Base-by-base conservation (phyloP, 371 early-diverging fungal species). In the Mortierella sp. region DNA sequence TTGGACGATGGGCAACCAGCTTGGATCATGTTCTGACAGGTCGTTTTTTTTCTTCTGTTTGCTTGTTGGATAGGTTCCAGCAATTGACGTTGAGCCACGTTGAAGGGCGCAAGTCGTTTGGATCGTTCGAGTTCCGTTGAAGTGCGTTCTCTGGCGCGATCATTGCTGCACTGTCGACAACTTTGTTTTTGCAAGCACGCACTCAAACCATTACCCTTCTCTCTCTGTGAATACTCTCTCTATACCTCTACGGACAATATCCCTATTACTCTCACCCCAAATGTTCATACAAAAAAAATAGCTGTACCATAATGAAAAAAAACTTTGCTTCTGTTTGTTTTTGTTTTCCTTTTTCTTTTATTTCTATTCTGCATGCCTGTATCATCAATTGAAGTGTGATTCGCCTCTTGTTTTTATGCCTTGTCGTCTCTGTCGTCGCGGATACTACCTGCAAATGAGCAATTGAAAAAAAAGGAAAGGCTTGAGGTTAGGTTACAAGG, bases 41-140 rank as follows among this genome's bases (percentile, higher is more conserved):
- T 43, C n/a, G n/a, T 26, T 69, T 21, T 28, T 3, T 55, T 48
- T 19, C 48, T 40, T 40, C 4, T 40, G 43, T 6, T 31, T 50
- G 0, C 5, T 31, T 48, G 16, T n/a, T 75, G 16, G 5, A 9
- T 75, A 91, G 93, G 91, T 96, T 92, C 89, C 98, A 98, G 89
- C 92, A 96, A 75, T 87, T 98, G 54, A 82, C 87, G 40, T 89
- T 98, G 54, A 84, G 90, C 31, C 97, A 97, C 87, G 90, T 89
- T 26, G 88, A 90, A 50, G 89, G 89, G 64, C 88, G 69, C 54
- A 71, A 84, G 5, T 83, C 88, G 11, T 93, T 92, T 82, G 89
- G 90, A 24, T 89, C 86, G 14, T 94, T 90, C 85, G 94, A 94
- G 82, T 93, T 94, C 73, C 93, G 94, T 76, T 95, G 73, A 92